A percentile compares a stretch with the other conserved stretches of the same genome.
These are phyloP conservation scores for Aspergillus japonicus DNA, from an alignment of 2,329 filamentous ascomycete species.

Conservation along the genomic window DNA sequence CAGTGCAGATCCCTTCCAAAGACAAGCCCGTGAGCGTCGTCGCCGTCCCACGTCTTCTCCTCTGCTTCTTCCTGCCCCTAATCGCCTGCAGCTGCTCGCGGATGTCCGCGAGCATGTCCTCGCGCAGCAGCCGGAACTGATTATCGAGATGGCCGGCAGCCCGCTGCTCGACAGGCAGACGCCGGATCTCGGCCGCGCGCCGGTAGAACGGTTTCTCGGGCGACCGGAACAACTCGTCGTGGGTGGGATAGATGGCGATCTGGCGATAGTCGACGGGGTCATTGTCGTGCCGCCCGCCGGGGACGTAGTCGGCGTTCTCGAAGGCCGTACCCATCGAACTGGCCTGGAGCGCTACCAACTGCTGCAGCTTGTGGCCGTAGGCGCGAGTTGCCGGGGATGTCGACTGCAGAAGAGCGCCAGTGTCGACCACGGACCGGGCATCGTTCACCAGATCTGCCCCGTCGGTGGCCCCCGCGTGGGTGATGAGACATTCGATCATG, in stretches of 20 bases:
- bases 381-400: no score
- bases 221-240: conserved; percentile 59
- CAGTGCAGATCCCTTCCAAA: conserved; percentile 41
- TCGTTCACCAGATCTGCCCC: no score
- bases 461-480: no score
- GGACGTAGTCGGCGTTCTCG: no score
- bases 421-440: no score
- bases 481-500: no score
- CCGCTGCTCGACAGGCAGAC: conserved; percentile 39
- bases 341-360: no score
- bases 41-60: conserved; percentile 44
- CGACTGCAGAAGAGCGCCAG: no score
- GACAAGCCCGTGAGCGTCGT: conserved; percentile 43
- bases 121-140: conserved; percentile 68
- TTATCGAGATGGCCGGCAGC: conserved; percentile 61
- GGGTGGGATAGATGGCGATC: conserved; percentile 65
- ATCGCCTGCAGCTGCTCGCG: conserved; percentile 59
- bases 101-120: conserved; percentile 69
- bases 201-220: conserved; percentile 56
- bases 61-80: conserved; percentile 39
- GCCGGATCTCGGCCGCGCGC: conserved; percentile 50
- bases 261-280: conserved; percentile 62
- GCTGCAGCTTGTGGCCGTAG: no score
- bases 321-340: no score
- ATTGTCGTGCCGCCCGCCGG: conserved; percentile 71